phyloP scores from a whole-genome alignment of 2,329 filamentous ascomycete genomes.

The Pseudogymnoascus sp. region DNA sequence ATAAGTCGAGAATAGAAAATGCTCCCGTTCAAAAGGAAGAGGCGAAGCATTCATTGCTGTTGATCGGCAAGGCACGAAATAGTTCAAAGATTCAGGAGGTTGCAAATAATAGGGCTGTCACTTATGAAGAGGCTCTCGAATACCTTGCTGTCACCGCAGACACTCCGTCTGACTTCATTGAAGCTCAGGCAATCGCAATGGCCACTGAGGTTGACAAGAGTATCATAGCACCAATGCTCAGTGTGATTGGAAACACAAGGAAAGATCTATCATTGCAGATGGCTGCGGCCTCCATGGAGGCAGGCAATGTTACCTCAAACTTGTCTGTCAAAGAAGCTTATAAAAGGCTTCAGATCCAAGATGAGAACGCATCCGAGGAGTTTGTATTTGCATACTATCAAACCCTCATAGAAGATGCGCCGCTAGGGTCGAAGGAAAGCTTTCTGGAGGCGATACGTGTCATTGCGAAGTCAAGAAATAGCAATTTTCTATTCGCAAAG shows the following conservation, averaged over 20 bases:
- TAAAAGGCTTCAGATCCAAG: constrained; percentile 25
- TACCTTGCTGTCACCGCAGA: constrained; percentile 43
- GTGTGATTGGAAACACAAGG: constrained; percentile 21
- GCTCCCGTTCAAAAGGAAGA: constrained; percentile 47
- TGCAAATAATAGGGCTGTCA: constrained; percentile 49
- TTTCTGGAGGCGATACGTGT: constrained; percentile 26
- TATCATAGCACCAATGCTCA: constrained; percentile 25
- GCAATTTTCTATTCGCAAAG: constrained; percentile 27
- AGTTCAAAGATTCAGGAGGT: constrained; percentile 51
- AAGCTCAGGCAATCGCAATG: constrained; percentile 27
- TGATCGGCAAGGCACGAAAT: constrained; percentile 50
- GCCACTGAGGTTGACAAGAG: constrained; percentile 25
- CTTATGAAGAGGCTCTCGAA: constrained; percentile 54
- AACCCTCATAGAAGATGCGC: constrained; percentile 22
- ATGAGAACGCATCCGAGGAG: constrained; percentile 24
- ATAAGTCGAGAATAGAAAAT: constrained; percentile 50
- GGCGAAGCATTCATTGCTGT: constrained; percentile 46
- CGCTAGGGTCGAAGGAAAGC: constrained; percentile 26
- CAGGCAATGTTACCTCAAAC: constrained; percentile 18
- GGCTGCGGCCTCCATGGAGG: constrained; percentile 24
- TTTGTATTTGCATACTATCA: constrained; percentile 27
- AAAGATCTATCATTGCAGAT: constrained; percentile 21
- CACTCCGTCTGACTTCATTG: constrained; percentile 27
- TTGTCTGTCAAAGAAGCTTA: constrained; percentile 28
- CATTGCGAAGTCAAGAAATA: constrained; percentile 27